Percentiles rank a stretch among this genome's conserved stretches.
These are phyloP conservation scores for Tetrahymena borealis DNA, from an alignment of 73 alveolate genomes.

Conservation along the genomic window DNA sequence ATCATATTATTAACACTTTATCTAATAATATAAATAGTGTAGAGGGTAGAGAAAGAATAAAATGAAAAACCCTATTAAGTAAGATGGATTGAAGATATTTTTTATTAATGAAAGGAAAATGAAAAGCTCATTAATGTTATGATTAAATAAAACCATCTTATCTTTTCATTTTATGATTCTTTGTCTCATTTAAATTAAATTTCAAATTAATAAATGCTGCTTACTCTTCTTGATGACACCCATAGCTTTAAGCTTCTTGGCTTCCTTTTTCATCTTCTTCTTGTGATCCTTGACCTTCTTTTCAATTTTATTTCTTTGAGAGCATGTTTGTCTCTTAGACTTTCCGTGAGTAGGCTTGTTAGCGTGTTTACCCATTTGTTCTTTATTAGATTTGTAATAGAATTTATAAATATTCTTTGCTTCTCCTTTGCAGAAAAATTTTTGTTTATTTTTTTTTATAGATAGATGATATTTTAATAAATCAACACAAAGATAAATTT, in stretches of 20 bases:
- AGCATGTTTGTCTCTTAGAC: conserved; percentile 19
- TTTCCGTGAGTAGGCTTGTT: conserved; percentile 40
- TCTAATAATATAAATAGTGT: no score
- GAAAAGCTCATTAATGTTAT: no score
- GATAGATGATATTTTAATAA: neutral
- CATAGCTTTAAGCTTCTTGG: conserved; percentile 35
- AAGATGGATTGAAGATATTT: no score
- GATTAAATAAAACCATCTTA: no score
- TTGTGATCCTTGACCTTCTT: conserved; percentile 37
- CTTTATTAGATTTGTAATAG: neutral
- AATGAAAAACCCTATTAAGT: no score
- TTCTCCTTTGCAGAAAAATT: neutral
- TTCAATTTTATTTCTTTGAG: conserved; percentile 38
- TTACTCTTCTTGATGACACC: conserved; percentile 32
- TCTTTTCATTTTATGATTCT: no score
- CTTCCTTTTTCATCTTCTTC: conserved; percentile 41
- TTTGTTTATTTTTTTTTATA: neutral
- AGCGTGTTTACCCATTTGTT: conserved; percentile 38
- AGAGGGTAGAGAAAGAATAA: no score
- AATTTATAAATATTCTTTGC: neutral
- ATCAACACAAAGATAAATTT: neutral
- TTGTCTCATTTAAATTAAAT: no score
- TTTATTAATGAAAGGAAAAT: no score
- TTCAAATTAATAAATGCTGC: neutral
- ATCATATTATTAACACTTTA: no score